Conservation (phyloP, 768 basidiomycete species). For the Infundibulicybe gibba region DNA sequence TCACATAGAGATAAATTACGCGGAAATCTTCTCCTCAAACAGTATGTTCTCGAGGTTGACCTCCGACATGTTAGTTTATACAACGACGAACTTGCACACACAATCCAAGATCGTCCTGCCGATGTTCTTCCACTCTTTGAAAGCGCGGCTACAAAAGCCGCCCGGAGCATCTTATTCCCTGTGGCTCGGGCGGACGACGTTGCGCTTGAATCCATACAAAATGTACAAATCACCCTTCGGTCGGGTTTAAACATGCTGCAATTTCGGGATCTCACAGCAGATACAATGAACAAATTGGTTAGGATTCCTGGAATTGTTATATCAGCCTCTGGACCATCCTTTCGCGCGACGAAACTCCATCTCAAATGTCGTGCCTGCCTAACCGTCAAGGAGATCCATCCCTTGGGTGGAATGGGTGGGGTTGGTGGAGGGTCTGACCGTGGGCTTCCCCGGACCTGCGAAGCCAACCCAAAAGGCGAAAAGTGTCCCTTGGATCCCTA, state of each 20-base stretch:
- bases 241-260: slow-evolving; percentile 93
- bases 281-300: slow-evolving; percentile 94
- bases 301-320: slow-evolving; percentile 98
- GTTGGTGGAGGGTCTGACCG: slow-evolving; percentile 83
- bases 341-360: slow-evolving; percentile 88
- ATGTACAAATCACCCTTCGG: slow-evolving; percentile 82
- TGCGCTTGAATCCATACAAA: slow-evolving; percentile 42
- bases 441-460: slow-evolving; percentile 85
- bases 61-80: slow-evolving; percentile 74
- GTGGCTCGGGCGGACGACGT: slow-evolving; percentile 52
- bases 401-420: slow-evolving; percentile 77
- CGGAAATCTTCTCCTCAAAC: slow-evolving; percentile 85
- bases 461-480: slow-evolving; percentile 77
- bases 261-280: slow-evolving; percentile 90
- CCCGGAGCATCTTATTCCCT: slow-evolving; percentile 81
- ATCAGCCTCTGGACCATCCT: slow-evolving; percentile 90
- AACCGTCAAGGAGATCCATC: slow-evolving; percentile 73
- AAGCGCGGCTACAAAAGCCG: slow-evolving; percentile 82
- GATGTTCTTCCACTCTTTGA: slow-evolving; percentile 95
- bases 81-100: slow-evolving; percentile 92
- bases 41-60: slow-evolving; percentile 84
- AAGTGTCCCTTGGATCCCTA: slow-evolving; percentile 96
- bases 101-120: slow-evolving; percentile 83
- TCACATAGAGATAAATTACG: slow-evolving; percentile 74
- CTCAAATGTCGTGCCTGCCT: slow-evolving; percentile 93